Evolutionary conservation across 345 rosid genomes (phyloP).

Genomic region (Mangifera indica): DNA sequence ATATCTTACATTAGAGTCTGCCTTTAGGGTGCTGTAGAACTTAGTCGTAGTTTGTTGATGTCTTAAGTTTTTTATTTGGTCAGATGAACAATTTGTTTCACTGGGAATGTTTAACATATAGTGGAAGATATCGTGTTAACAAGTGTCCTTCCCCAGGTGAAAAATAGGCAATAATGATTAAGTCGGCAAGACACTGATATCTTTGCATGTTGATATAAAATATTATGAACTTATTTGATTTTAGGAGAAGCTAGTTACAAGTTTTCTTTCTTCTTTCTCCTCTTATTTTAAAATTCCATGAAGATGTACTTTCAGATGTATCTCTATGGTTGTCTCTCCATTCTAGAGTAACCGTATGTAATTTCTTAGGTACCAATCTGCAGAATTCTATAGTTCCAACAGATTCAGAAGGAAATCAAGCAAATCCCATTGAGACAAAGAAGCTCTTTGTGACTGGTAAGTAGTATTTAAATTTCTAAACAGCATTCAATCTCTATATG

Average conservation of each 20-base stretch:
- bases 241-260: not conserved
- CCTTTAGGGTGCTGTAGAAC: not conserved
- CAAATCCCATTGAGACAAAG: conserved; percentile 53
- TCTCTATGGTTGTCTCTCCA: not conserved
- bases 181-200: not conserved
- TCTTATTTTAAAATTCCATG: not conserved
- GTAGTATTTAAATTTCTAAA: conserved; percentile 10
- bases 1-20: not conserved
- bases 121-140: not conserved
- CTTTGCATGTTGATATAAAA: not conserved
- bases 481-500: not conserved
- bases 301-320: not conserved
- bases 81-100: not conserved
- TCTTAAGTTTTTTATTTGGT: not conserved
- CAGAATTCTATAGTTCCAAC: conserved; percentile 18
- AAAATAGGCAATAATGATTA: not conserved
- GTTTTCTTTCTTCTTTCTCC: not conserved
- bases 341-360: not conserved
- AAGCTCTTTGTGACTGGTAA: conserved; percentile 93
- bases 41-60: not conserved
- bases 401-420: conserved; percentile 33
- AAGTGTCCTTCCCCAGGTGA: not conserved
- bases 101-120: not conserved
- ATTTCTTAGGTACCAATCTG: conserved; percentile 36
- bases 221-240: not conserved